These are phyloP conservation scores for Umbelopsis sp. DNA, from an alignment of 371 early-diverging fungal species.

Conservation along the genomic window DNA sequence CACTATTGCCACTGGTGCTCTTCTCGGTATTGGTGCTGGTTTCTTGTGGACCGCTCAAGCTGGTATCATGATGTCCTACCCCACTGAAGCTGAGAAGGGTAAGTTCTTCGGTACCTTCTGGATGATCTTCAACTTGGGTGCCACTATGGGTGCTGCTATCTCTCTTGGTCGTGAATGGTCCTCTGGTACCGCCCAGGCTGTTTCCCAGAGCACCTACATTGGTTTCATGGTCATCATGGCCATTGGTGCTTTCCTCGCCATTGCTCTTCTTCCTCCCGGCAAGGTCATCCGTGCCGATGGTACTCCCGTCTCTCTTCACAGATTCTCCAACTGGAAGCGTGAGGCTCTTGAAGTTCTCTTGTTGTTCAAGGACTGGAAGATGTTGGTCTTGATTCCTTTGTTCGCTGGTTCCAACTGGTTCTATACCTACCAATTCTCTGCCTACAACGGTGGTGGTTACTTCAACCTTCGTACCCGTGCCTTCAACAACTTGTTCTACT, in stretches of 20 bases:
- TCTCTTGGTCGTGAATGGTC: constrained; percentile 67
- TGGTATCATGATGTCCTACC: constrained; percentile 83
- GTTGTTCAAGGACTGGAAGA: constrained; percentile 67
- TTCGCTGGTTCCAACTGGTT: constrained; percentile 78
- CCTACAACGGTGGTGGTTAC: constrained; percentile 47
- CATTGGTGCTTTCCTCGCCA: constrained; percentile 58
- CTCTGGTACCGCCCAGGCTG: constrained; percentile 29
- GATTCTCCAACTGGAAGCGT: constrained; percentile 56
- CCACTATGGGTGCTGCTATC: constrained; percentile 72
- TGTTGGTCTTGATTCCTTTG: constrained; percentile 67
- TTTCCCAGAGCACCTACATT: constrained; percentile 62
- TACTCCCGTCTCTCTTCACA: constrained; percentile 57
- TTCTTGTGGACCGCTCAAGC: constrained; percentile 67
- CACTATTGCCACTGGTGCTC: constrained; percentile 56
- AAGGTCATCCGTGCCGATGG: constrained; percentile 73
- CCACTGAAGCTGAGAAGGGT: constrained; percentile 76
- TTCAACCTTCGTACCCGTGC: constrained; percentile 64
- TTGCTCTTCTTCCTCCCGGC: constrained; percentile 61
- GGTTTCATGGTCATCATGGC: constrained; percentile 71
- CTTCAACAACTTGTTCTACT: constrained; percentile 74
- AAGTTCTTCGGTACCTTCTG: constrained; percentile 73
- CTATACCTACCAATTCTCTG: constrained; percentile 70
- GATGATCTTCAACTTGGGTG: constrained; percentile 83
- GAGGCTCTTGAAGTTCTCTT: constrained; percentile 59
- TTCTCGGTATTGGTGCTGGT: constrained; percentile 57